These are phyloP conservation scores for Termitomyces sp. DNA, from an alignment of 768 basidiomycete species.

Conservation along the genomic window DNA sequence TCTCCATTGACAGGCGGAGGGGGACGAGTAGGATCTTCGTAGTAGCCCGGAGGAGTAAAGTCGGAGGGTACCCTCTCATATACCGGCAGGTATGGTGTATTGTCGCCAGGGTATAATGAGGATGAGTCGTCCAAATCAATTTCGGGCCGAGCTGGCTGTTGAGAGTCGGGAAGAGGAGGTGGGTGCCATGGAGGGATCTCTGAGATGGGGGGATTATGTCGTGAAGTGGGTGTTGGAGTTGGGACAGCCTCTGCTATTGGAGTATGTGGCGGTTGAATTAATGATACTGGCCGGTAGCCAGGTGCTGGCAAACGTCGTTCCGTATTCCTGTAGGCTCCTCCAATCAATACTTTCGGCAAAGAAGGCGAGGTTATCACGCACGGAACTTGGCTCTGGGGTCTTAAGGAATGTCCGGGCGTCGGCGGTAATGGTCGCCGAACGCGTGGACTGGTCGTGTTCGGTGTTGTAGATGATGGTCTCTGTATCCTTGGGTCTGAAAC, in stretches of 20 bases:
- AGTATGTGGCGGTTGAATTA: not conserved
- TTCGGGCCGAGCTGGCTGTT: not conserved
- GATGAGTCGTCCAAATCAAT: constrained; percentile 15
- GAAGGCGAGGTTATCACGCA: constrained; percentile 10
- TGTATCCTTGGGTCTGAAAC: constrained; percentile 16
- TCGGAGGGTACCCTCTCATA: constrained; percentile 14
- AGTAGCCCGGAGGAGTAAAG: constrained; percentile 5
- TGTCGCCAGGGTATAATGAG: constrained; percentile 17
- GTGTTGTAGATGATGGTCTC: constrained; percentile 16
- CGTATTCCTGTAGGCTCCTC: constrained; percentile 1
- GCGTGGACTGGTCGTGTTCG: constrained; percentile 14
- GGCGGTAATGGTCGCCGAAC: constrained; percentile 25
- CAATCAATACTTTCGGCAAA: not conserved
- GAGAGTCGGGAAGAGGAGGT: not conserved
- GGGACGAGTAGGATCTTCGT: not conserved
- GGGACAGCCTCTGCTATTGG: not conserved
- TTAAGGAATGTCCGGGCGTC: constrained; percentile 19
- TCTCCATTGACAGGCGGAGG: not conserved
- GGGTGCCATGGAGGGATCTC: constrained; percentile 10
- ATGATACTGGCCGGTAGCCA: constrained; percentile 7
- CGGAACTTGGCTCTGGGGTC: constrained; percentile 12
- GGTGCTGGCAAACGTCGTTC: constrained; percentile 13
- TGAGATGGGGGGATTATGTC: not conserved
- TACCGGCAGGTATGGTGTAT: constrained; percentile 8
- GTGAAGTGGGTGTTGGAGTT: constrained; percentile 4